Evolutionary conservation across 106 monocot genomes (phyloP).

Genomic region (Xerophyta viscosa): DNA sequence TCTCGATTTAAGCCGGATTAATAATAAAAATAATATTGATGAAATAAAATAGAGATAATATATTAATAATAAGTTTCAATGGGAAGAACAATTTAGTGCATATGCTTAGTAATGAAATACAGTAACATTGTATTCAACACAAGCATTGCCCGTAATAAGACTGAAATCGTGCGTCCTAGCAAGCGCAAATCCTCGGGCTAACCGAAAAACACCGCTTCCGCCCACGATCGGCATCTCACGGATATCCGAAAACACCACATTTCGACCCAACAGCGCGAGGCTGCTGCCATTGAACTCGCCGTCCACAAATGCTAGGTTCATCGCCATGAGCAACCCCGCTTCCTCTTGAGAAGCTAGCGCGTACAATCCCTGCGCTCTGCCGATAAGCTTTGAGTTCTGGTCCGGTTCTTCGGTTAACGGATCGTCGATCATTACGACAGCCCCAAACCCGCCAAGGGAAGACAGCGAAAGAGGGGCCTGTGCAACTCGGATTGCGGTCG

Average conservation of each 20-base stretch:
- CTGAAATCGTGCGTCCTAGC: background rate
- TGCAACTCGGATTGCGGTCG: conserved; percentile 2
- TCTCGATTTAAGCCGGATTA: too few species aligned
- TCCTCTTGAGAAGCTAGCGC: background rate
- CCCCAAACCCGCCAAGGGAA: too few species aligned
- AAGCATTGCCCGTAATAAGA: conserved; percentile 2
- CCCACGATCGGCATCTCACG: conserved; percentile 29
- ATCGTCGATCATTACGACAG: conserved; percentile 15
- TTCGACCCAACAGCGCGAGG: conserved; percentile 18
- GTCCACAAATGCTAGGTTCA: conserved; percentile 9
- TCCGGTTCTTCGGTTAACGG: conserved; percentile 11
- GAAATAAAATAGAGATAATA: too few species aligned
- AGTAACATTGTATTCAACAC: conserved; percentile 18
- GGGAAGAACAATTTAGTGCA: too few species aligned
- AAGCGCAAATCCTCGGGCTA: conserved; percentile 5
- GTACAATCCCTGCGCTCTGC: conserved; percentile 25
- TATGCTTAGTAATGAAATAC: conserved; percentile 14
- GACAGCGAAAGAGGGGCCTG: background rate
- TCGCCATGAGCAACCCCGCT: conserved; percentile 6
- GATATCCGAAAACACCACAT: conserved; percentile 1
- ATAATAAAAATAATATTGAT: too few species aligned
- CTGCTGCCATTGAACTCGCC: conserved; percentile 22
- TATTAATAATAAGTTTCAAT: too few species aligned
- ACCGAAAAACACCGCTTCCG: conserved; percentile 22
- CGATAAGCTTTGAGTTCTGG: conserved; percentile 6